These are phyloP conservation scores for Dillenia turbinata DNA, from an alignment of 164 flowering plant species.

Conservation along the genomic window DNA sequence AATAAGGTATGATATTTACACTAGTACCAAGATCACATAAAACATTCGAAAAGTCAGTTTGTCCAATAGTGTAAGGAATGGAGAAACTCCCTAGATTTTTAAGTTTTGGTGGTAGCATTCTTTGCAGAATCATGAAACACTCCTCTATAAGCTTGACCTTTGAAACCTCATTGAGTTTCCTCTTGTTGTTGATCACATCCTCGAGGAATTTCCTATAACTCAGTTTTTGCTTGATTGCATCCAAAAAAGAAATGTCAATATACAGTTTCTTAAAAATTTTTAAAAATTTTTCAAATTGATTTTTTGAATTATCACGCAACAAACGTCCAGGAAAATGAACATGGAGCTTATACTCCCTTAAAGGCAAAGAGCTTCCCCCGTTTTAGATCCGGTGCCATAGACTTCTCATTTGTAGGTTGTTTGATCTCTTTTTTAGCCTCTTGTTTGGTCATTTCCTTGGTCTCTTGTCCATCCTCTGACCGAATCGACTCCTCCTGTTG, in stretches of 20 bases:
- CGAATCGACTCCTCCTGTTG: too few relatives aligned
- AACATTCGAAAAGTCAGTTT: background rate
- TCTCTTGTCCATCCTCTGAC: too few relatives aligned
- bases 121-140: constrained; percentile 8
- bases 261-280: too few relatives aligned
- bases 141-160: constrained; percentile 3
- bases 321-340: background rate
- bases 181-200: constrained; percentile 1
- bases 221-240: too few relatives aligned
- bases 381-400: background rate
- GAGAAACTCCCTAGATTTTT: constrained; percentile 10
- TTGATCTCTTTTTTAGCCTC: background rate
- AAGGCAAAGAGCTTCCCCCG: background rate
- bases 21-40: constrained; percentile 13
- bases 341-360: background rate
- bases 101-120: constrained; percentile 8
- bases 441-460: too few relatives aligned
- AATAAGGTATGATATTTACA: constrained; percentile 6
- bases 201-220: constrained; percentile 4
- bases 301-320: background rate
- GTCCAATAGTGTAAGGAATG: constrained; percentile 9
- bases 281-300: background rate
- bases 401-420: background rate
- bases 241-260: too few relatives aligned
- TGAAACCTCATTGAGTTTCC: background rate